Conservation (phyloP, 768 basidiomycete species). For the Leucocoprinus sp. region DNA sequence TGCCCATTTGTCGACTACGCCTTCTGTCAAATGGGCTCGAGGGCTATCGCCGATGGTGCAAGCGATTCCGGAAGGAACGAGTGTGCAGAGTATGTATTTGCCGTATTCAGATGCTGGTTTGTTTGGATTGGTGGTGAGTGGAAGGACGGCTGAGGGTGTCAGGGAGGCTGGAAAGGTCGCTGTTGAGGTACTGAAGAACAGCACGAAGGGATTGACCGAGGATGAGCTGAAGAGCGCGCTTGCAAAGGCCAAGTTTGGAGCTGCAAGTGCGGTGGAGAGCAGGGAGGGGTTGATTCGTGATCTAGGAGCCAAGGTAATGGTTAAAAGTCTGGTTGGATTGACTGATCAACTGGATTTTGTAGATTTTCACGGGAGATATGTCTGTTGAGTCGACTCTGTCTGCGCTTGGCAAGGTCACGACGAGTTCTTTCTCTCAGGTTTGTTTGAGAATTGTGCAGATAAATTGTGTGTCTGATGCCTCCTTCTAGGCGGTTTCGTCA, state of each 20-base stretch:
- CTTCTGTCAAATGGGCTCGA: constrained; percentile 83
- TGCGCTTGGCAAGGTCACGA: constrained; percentile 62
- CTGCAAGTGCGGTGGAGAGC: constrained; percentile 62
- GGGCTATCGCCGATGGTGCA: constrained; percentile 63
- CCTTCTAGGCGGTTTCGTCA: constrained; percentile 47
- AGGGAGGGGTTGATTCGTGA: constrained; percentile 57
- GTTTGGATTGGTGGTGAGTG: constrained; percentile 77
- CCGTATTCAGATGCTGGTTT: constrained; percentile 91
- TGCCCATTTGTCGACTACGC: constrained; percentile 69
- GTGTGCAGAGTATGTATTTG: constrained; percentile 67
- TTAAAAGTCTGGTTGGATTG: constrained; percentile 6
- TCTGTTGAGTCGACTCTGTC: constrained; percentile 58
- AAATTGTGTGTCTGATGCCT: not conserved
- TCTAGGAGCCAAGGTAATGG: constrained; percentile 57
- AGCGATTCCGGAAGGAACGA: constrained; percentile 47
- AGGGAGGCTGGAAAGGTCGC: constrained; percentile 63
- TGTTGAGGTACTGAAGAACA: constrained; percentile 57
- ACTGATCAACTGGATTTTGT: not conserved
- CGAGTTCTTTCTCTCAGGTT: constrained; percentile 65
- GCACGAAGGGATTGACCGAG: constrained; percentile 48
- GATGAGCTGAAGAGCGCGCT: constrained; percentile 77
- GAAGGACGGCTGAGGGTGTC: constrained; percentile 50
- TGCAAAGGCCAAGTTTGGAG: constrained; percentile 81
- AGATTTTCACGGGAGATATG: constrained; percentile 55
- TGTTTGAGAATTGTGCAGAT: constrained; percentile 12